Evolutionary conservation across 2,329 filamentous ascomycete species (phyloP), one percentile per base, ranked within the genome.

Genomic region (Ceratocystis huliohia): DNA sequence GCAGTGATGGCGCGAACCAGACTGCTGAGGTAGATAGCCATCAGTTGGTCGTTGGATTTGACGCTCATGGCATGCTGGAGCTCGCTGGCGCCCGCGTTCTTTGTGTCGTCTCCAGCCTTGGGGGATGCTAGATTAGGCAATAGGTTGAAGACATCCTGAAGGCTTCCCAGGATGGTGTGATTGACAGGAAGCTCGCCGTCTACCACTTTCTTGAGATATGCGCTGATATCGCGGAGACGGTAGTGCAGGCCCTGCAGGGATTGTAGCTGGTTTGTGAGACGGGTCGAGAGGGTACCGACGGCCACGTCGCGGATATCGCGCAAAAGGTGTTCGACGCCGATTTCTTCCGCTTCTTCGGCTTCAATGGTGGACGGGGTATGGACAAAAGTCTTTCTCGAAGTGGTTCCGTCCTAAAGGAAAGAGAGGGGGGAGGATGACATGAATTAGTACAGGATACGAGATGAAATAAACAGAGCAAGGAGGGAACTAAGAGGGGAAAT

Each of bases 131-230:
- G 84, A 77, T 99, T 99, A 61, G 94, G 94, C 28, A 99, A 85
- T 56, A 99, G 86, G 78, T 99, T 99, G 83, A 99, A 99, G 69
- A 97, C 91, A 74, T 99, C 94, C 79, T 99, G 94, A n/a, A 99
- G 86, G 74, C 96, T 96, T 71, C 93, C 94, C 33, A 99, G 84
- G 69, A 99, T 97, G 66, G 91, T 91, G 75, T 99, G 94, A 79
- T 99, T 99, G 74, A 97, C 88, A 3, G 94, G 94, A 45, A 99
- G 83, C 72, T 96, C 87, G 71, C 89, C 88, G 74, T 96, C 90
- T 67, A 96, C 85, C 8, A 99, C 94, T 77, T 96, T 97, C 75
- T 96, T 89, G 33, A 99, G 85, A 76, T 99, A 99, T 72, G 88
- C 84, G 68, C 92, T 91, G 73, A 99, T 99, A 75, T 99, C 94